Evolutionary conservation across 1,284 basidiomycete genomes (phyloP), one percentile per base, ranked within the genome.

Genomic region (Coniferiporia weirii): DNA sequence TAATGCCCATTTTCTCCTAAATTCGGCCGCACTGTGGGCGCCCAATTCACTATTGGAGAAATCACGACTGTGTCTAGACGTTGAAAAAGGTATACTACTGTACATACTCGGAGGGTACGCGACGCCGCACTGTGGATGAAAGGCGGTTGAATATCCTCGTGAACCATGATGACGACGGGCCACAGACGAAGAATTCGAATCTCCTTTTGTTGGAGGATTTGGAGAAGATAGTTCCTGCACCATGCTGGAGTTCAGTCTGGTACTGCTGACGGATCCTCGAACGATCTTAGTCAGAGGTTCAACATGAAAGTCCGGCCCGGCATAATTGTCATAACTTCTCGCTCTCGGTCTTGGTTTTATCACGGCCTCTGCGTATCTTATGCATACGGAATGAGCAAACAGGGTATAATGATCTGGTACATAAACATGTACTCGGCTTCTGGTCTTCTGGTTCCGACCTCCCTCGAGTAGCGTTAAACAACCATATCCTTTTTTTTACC

Each of bases 281-380:
- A 20, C 32, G 8, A 15, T 15, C 49, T 34, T 20, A 59, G 52
- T 13, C 3, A 34, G 17, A 38, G 57, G 12, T 59, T 59, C 52
- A 59, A 59, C 45, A 34, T 54, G 13, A 59, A 59, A 35, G 32
- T 54, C 17, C 45, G 52, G 43, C 57, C 57, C 7, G 57, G 57
- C 34, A 48, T 59, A 13, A 49, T 59, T 20, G 54, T 59, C 34
- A 54, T 59, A 19, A 59, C 52, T 15, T 59, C 52, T n/a, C 52
- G 57, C 34, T 59, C 57, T 22, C 52, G 52, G 22, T 19, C 15
- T 15, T 59, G 49, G 32, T 7, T 22, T 4, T 63, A 71, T 73
- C 54, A 74, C 72, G 54, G 67, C 73, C 43, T 73, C 70, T 62
- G 77, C 70, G 50, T 64, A 3, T 59, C 7, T 59, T 38, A 54